phyloP scores from a whole-genome alignment of 768 basidiomycete genomes.

The Mycena capillaripes region DNA sequence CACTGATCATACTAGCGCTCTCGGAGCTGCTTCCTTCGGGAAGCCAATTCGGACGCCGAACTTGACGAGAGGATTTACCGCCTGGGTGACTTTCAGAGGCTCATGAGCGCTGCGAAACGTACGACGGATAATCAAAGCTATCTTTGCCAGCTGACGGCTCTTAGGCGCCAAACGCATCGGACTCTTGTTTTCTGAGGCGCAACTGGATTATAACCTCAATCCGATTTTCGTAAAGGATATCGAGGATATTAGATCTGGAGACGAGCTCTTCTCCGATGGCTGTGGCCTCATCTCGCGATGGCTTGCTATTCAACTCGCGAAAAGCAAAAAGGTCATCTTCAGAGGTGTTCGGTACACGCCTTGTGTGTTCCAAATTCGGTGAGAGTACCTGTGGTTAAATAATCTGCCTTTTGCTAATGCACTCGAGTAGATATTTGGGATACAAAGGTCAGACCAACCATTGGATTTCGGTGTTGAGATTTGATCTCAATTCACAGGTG shows the following conservation, averaged over 20 bases:
- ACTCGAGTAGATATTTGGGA: slow-evolving; percentile 66
- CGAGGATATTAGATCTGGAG: slow-evolving; percentile 67
- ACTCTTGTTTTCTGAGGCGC: slow-evolving; percentile 74
- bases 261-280: slow-evolving; percentile 77
- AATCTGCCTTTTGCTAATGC: neutral
- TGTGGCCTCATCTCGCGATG: slow-evolving; percentile 73
- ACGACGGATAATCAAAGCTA: neutral
- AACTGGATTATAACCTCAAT: slow-evolving; percentile 69
- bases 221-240: slow-evolving; percentile 67
- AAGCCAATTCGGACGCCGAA: slow-evolving; percentile 67
- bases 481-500: no score
- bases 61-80: slow-evolving; percentile 70
- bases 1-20: slow-evolving; percentile 57
- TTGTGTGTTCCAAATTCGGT: slow-evolving; percentile 76
- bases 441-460: no score
- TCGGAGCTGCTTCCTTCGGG: slow-evolving; percentile 73
- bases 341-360: slow-evolving; percentile 71
- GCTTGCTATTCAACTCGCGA: slow-evolving; percentile 67
- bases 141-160: neutral
- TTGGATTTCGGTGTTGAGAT: no score
- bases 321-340: slow-evolving; percentile 67
- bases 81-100: slow-evolving; percentile 70
- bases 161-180: slow-evolving; percentile 80
- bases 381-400: slow-evolving; percentile 8
- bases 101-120: slow-evolving; percentile 79